These are phyloP conservation scores for Haberlea rhodopensis DNA, from an alignment of 257 asterid genomes.

Conservation along the genomic window DNA sequence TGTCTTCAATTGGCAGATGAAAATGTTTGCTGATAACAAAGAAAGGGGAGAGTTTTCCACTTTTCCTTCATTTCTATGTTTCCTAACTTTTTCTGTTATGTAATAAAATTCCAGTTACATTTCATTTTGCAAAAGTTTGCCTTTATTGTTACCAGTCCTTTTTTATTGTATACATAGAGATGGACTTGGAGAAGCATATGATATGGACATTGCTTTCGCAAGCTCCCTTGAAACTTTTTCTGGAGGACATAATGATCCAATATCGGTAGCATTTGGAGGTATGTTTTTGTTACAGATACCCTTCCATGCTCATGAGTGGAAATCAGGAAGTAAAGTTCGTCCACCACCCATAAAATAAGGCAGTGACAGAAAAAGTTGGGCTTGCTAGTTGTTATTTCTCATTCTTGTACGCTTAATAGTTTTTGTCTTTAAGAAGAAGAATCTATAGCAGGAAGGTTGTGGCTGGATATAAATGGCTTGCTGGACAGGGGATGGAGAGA, in stretches of 20 bases:
- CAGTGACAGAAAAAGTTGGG: neutral
- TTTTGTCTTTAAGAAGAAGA: neutral
- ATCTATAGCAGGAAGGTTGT: neutral
- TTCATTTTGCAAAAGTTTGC: neutral
- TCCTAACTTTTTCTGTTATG: slow-evolving; percentile 2
- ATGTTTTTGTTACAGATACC: slow-evolving; percentile 23
- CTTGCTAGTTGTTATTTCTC: neutral
- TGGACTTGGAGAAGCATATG: slow-evolving; percentile 96
- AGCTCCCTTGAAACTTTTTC: slow-evolving; percentile 79
- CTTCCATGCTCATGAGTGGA: slow-evolving; percentile 9
- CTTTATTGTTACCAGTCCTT: slow-evolving; percentile 4
- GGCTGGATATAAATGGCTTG: neutral
- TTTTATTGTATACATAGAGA: slow-evolving; percentile 55
- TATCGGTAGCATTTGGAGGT: slow-evolving; percentile 89
- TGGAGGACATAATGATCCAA: slow-evolving; percentile 84
- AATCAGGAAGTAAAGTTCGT: neutral
- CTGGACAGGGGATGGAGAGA: neutral
- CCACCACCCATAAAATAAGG: neutral
- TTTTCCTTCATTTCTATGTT: slow-evolving; percentile 16
- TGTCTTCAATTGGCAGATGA: neutral
- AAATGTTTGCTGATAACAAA: neutral
- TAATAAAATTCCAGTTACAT: slow-evolving; percentile 5
- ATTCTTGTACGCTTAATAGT: neutral
- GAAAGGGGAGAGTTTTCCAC: neutral
- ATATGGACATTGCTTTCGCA: slow-evolving; percentile 87